Base-by-base conservation (phyloP, 441 rosid genomes). In the Cnidoscolus chayamansa region DNA sequence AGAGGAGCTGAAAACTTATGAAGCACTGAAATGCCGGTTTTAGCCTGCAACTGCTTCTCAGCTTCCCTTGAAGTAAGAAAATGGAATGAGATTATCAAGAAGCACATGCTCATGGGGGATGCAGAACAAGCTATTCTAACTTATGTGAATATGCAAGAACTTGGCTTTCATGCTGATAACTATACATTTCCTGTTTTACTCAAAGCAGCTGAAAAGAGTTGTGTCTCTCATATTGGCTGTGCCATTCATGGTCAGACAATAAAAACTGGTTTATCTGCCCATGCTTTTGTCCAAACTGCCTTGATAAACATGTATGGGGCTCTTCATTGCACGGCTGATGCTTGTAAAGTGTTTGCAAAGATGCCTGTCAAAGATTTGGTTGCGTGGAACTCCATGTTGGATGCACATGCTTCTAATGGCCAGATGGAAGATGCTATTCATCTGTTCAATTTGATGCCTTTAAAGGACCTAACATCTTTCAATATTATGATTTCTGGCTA, bases 81-180 rank as follows among this genome's bases (percentile, higher is more conserved):
- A 10, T 82, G 85, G 79, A 79, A 79, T 54, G 68, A 72, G 75
- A 68, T 70, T 2, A 67, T 77, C 65, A 77, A 79, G 78, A 77
- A 68, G 10, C 49, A 74, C 17, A n/a, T 77, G 72, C 51, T 51
- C 12, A n/a, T 25, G 31, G 85, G 81, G 11, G 40, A 72, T 40
- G 64, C 75, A 7, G 65, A 55, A 45, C 68, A 61, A 16, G 76
- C 77, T 8, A 40, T 74, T 65, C 25, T 40, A 1, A 72, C 73
- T 0, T 82, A 65, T 15, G 40, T 74, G 10, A 65, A 69, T 7
- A 62, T 74, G 77, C 75, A 71, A 67, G 73, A 48, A 47, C 60
- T 31, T 3, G 73, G 81, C 3, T 17, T 79, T 63, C 67, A 4
- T 10, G 79, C 63, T 0, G 79, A 79, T 65, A 74, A 77, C 35